Conservation (phyloP, 371 early-diverging fungal genomes). For the Mortierella sp. region DNA sequence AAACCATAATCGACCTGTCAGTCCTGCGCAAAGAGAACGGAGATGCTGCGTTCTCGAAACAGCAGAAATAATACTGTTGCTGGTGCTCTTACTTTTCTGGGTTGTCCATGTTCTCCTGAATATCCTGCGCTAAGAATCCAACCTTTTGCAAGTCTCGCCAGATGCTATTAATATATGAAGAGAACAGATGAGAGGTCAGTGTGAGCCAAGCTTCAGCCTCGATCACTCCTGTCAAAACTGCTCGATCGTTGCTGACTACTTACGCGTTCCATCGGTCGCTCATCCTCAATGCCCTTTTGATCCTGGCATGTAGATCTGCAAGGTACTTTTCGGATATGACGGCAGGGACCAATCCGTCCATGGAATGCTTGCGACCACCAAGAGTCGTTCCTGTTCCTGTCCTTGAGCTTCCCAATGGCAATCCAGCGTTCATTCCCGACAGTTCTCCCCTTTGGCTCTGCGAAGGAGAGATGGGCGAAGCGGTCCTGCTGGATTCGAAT, state of each 20-base stretch:
- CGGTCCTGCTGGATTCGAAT: conserved; percentile 42
- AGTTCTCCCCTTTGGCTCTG: conserved; percentile 27
- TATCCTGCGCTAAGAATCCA: conserved; percentile 83
- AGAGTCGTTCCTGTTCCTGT: background rate
- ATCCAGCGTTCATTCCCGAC: conserved; percentile 8
- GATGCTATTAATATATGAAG: conserved; percentile 62
- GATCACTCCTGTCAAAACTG: background rate
- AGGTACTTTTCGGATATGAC: conserved; percentile 70
- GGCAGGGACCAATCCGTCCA: conserved; percentile 58
- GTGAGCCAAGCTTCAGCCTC: conserved; percentile 17
- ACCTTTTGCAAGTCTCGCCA: conserved; percentile 73
- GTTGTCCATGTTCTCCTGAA: conserved; percentile 73
- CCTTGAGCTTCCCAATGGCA: conserved; percentile 20
- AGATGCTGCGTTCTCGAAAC: too few relatives aligned
- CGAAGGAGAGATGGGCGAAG: conserved; percentile 28
- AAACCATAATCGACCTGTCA: background rate
- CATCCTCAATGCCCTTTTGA: conserved; percentile 72
- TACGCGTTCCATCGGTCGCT: conserved; percentile 77
- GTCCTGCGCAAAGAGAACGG: background rate
- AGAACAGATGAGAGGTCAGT: background rate
- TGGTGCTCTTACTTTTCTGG: conserved; percentile 63
- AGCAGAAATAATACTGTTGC: background rate
- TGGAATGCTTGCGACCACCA: conserved; percentile 46
- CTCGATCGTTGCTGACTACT: conserved; percentile 32
- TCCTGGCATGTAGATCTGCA: conserved; percentile 63